Evolutionary conservation across 495 filamentous ascomycete genomes (phyloP).

Genomic region (Xeromyces bisporus): DNA sequence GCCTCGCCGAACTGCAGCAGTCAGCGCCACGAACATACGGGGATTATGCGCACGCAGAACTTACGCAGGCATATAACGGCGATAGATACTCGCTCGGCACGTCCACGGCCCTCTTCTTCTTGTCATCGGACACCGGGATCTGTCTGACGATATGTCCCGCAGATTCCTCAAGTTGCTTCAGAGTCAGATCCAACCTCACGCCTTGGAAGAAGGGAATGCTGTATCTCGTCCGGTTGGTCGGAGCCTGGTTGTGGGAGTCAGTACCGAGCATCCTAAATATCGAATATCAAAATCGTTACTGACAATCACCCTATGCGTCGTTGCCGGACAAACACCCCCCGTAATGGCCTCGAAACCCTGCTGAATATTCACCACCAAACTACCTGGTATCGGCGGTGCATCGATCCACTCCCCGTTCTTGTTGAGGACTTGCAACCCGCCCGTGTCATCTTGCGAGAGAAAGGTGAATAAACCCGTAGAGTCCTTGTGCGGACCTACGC

Average conservation of each 20-base stretch:
- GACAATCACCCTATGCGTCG: slow-evolving; percentile 63
- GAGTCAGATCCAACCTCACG: slow-evolving; percentile 64
- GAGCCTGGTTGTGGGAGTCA: too few relatives aligned
- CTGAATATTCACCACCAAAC: slow-evolving; percentile 44
- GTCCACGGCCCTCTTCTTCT: slow-evolving; percentile 23
- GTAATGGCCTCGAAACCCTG: slow-evolving; percentile 87
- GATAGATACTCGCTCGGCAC: slow-evolving; percentile 29
- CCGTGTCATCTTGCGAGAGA: slow-evolving; percentile 35
- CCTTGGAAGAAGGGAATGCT: slow-evolving; percentile 87
- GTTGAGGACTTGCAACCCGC: slow-evolving; percentile 34
- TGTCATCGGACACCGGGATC: slow-evolving; percentile 19
- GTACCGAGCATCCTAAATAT: too few relatives aligned
- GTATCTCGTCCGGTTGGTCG: slow-evolving; percentile 39
- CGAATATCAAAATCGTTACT: too few relatives aligned
- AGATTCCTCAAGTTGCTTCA: slow-evolving; percentile 30
- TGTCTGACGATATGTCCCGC: slow-evolving; percentile 21
- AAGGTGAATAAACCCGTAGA: slow-evolving; percentile 45
- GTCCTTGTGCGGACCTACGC: slow-evolving; percentile 88
- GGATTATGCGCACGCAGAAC: too few relatives aligned
- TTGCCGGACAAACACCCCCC: slow-evolving; percentile 66
- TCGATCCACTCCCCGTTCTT: slow-evolving; percentile 33
- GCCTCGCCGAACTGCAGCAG: slow-evolving; percentile 28
- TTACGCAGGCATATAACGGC: slow-evolving; percentile 24
- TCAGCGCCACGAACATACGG: not conserved
- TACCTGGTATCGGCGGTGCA: slow-evolving; percentile 28